Conservation (phyloP, 2,329 filamentous ascomycete species). For the Salinomyces thailandicus region DNA sequence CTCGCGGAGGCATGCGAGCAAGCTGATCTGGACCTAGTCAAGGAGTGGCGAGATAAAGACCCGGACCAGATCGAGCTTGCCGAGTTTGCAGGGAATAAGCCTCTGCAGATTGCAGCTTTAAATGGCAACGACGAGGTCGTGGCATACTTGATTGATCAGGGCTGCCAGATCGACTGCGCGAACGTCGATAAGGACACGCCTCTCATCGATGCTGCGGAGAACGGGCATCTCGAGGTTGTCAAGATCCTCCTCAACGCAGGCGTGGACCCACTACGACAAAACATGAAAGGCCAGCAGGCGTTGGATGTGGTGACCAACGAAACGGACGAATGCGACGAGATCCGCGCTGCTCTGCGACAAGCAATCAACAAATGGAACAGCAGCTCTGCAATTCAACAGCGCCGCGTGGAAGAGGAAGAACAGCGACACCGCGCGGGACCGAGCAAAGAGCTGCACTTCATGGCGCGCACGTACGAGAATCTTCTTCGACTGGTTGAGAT, state of each 20-base stretch:
- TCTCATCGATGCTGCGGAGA: conserved; percentile 90
- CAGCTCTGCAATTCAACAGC: conserved; percentile 31
- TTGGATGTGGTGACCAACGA: conserved; percentile 71
- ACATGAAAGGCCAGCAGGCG: conserved; percentile 85
- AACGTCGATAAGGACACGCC: conserved; percentile 74
- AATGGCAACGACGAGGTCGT: conserved; percentile 82
- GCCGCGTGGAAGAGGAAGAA: conserved; percentile 43
- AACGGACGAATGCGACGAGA: conserved; percentile 66
- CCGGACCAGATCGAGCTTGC: conserved; percentile 81
- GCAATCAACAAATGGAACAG: conserved; percentile 38
- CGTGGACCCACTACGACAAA: conserved; percentile 82
- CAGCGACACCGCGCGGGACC: conserved; percentile 29
- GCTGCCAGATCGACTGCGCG: conserved; percentile 73
- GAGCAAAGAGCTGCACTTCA: conserved; percentile 36
- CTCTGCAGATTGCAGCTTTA: conserved; percentile 82
- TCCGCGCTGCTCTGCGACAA: conserved; percentile 39
- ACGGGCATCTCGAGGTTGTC: conserved; percentile 82
- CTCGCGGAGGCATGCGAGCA: conserved; percentile 83
- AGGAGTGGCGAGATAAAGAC: conserved; percentile 61
- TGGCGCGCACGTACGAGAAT: conserved; percentile 40
- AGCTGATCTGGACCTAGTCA: conserved; percentile 70
- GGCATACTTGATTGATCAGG: conserved; percentile 70
- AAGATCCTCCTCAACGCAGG: conserved; percentile 73
- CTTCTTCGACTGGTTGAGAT: conserved; percentile 38
- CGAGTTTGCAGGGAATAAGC: conserved; percentile 94